phyloP scores from a whole-genome alignment of 75 land plant genomes.

The Gnetum montanum region DNA sequence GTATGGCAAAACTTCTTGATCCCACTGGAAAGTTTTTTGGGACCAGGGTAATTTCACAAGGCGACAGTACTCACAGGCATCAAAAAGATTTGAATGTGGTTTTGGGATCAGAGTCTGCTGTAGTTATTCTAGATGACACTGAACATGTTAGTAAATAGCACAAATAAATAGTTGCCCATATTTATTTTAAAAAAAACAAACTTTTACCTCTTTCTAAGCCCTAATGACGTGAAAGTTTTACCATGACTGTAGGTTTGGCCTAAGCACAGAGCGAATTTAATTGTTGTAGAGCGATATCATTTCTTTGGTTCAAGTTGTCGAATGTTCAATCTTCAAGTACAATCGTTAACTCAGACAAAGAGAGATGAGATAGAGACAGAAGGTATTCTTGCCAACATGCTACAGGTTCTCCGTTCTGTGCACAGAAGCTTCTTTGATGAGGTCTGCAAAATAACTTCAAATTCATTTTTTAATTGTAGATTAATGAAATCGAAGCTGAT shows the following conservation, averaged over 20 bases:
- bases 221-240: too few species aligned
- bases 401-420: conserved; percentile 47
- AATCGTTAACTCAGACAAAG: conserved; percentile 53
- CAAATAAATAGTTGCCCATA: neutral
- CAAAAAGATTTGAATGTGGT: conserved; percentile 95
- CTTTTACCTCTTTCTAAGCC: too few species aligned
- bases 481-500: too few species aligned
- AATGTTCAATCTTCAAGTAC: conserved; percentile 38
- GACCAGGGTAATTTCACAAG: conserved; percentile 70
- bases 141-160: conserved; percentile 67
- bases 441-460: too few species aligned
- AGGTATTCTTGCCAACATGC: conserved; percentile 71
- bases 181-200: too few species aligned
- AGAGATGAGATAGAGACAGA: conserved; percentile 82
- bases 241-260: conserved; percentile 74
- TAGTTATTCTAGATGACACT: conserved; percentile 93
- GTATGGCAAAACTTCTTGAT: conserved; percentile 86
- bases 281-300: conserved; percentile 93
- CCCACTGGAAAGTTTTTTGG: conserved; percentile 60
- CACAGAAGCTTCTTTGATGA: conserved; percentile 67
- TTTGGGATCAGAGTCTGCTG: conserved; percentile 79
- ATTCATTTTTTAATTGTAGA: too few species aligned
- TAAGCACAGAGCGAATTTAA: conserved; percentile 68
- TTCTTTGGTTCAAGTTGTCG: conserved; percentile 82
- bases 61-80: conserved; percentile 74